Base-by-base conservation (phyloP, 192 early-diverging fungal species). In the Rhizophagus prolifer region DNA sequence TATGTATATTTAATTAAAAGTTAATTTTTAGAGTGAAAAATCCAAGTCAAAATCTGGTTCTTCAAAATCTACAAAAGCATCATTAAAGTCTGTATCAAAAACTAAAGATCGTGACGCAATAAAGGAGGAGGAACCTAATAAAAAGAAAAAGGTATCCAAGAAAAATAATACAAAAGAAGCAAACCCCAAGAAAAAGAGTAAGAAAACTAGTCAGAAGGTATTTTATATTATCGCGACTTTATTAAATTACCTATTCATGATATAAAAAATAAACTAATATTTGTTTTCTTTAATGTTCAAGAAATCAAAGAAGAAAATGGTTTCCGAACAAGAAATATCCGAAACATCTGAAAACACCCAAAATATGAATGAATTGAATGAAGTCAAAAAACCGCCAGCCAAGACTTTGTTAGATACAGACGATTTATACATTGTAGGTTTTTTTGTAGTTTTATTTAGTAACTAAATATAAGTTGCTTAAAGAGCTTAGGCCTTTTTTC, bases 141-240 rank as follows among this genome's bases (percentile, higher is more conserved):
- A 63, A 58, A 26, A 62, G 46, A 69, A 72, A 26, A 47, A 31
- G 16, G 61, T 31, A 23, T 68, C 72, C 21, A 65, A 58, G 28
- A 79, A 74, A 75, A 70, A 36, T 47, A 79, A 60, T 19, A 31
- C 46, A n/a, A 26, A 50, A n/a, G 68, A 79, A 50, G 76, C 65
- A 19, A 26, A 28, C 21, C 31, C 31, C 19, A 66, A 54, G n/a
- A 75, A 79, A 66, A 78, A 84, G 72, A 76, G 79, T 31, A 82
- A 80, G 72, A 82, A 83, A 67, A 77, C 76, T 66, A 79, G 81
- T 59, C 81, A 85, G 74, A 85, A 86, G 74, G 74, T 82, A 54
- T 54, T 19, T 7, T 54, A 21, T 21, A 19, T 54, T 54, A 21
- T 44, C 1, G 10, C 10, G 41, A 2, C 0, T 44, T 44, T 44